These are phyloP conservation scores for Silybum marianum DNA, from an alignment of 129 eudicot genomes.

Conservation along the genomic window DNA sequence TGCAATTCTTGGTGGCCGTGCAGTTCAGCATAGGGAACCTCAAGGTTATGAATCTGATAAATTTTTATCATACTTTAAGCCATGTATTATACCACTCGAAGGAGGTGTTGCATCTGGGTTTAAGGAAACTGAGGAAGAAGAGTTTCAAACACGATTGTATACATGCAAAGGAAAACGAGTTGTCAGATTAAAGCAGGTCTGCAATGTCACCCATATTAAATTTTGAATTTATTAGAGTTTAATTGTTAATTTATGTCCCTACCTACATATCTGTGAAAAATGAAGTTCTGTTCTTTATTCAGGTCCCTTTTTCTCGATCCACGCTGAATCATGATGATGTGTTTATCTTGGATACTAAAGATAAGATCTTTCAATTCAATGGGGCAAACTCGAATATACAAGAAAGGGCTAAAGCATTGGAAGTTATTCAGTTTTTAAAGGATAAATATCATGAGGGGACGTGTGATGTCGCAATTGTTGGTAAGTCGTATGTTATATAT, in stretches of 20 bases:
- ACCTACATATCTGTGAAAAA: neutral
- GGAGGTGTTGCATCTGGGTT: constrained; percentile 99
- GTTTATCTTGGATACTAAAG: constrained; percentile 80
- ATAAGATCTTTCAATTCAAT: constrained; percentile 80
- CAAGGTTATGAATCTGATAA: constrained; percentile 97
- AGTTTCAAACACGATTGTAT: constrained; percentile 81
- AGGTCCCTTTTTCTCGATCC: constrained; percentile 89
- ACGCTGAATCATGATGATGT: constrained; percentile 92
- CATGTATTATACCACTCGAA: constrained; percentile 93
- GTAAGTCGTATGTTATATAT: constrained; percentile 41
- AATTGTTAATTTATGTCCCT: neutral
- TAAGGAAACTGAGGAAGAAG: constrained; percentile 87
- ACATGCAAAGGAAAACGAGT: constrained; percentile 90
- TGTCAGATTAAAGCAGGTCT: constrained; percentile 93
- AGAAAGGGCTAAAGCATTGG: constrained; percentile 88
- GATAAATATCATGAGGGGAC: constrained; percentile 86
- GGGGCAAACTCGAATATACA: constrained; percentile 93
- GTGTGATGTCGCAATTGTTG: constrained; percentile 91
- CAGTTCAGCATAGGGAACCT: constrained; percentile 90
- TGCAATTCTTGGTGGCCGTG: constrained; percentile 94
- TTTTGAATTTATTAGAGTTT: neutral
- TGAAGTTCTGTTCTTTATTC: constrained; percentile 17
- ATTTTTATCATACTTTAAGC: constrained; percentile 87
- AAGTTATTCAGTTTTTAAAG: constrained; percentile 84
- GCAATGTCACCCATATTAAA: neutral